phyloP scores from a whole-genome alignment of 73 alveolate species.

The Paramecium pentaurelia region DNA sequence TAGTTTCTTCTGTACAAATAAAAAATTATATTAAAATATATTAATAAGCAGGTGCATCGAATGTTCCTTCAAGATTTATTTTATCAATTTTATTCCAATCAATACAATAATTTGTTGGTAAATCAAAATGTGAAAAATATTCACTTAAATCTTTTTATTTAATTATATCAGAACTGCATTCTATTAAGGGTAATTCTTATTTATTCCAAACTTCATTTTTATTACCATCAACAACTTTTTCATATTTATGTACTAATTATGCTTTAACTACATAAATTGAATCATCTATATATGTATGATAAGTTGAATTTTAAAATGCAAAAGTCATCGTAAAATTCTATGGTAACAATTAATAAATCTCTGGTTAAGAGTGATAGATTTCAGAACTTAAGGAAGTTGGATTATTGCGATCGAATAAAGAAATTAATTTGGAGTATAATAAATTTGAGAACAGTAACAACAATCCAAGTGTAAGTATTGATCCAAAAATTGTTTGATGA shows the following conservation, averaged over 20 bases:
- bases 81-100: constrained; percentile 1
- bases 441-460: background rate
- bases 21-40: background rate
- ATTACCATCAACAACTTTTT: background rate
- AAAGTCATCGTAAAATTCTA: constrained; percentile 12
- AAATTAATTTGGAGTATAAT: background rate
- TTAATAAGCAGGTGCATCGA: background rate
- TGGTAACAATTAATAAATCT: background rate
- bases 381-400: background rate
- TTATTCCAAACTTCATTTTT: background rate
- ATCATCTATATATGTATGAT: constrained; percentile 1
- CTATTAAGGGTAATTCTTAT: background rate
- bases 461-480: background rate
- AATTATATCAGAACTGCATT: background rate
- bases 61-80: background rate
- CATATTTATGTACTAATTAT: background rate
- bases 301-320: background rate
- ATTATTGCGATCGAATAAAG: background rate
- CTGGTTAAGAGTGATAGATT: background rate
- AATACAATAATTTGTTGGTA: background rate
- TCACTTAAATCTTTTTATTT: background rate
- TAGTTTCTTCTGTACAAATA: background rate
- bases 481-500: constrained; percentile 33
- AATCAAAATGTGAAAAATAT: constrained; percentile 7
- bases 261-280: constrained; percentile 27